These are phyloP conservation scores for Cladosporium velox DNA, from an alignment of 2,329 filamentous ascomycete species.

Conservation along the genomic window DNA sequence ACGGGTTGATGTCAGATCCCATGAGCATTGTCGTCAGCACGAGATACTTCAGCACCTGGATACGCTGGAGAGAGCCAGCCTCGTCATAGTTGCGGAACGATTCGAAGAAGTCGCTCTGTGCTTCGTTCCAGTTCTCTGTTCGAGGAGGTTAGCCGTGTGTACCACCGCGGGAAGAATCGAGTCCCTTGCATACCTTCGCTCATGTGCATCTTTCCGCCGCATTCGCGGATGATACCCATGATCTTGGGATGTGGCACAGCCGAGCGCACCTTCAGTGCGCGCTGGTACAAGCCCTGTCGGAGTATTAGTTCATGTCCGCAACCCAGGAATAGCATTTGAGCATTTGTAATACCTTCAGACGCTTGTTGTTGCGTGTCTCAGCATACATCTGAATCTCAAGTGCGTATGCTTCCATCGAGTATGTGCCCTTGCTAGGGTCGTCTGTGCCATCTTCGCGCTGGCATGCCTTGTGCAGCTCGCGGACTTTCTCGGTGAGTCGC, in stretches of 20 bases:
- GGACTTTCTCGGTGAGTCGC: conserved; percentile 77
- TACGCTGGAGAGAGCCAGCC: conserved; percentile 90
- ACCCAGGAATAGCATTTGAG: conserved; percentile 23
- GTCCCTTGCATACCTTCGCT: conserved; percentile 64
- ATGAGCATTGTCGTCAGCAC: conserved; percentile 97
- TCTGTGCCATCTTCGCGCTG: conserved; percentile 83
- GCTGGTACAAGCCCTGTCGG: conserved; percentile 73
- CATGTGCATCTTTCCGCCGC: conserved; percentile 99
- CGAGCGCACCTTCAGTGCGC: conserved; percentile 88
- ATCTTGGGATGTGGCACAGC: conserved; percentile 98
- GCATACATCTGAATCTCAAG: conserved; percentile 99
- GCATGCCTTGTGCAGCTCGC: conserved; percentile 85
- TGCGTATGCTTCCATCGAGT: conserved; percentile 92
- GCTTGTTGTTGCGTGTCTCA: conserved; percentile 95
- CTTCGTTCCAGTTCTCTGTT: conserved; percentile 92
- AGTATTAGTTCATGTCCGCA: conserved; percentile 10
- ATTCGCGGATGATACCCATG: conserved; percentile 98
- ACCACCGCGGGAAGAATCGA: conserved; percentile 17
- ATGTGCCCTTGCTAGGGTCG: conserved; percentile 94
- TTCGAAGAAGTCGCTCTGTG: conserved; percentile 97
- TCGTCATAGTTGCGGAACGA: conserved; percentile 99
- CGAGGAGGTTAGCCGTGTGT: conserved; percentile 28
- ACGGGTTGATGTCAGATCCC: conserved; percentile 97
- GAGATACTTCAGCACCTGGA: conserved; percentile 96
- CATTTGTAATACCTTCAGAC: conserved; percentile 66